Evolutionary conservation across 176 grass and related monocot species (phyloP).

Genomic region (Aegilops speltoides): DNA sequence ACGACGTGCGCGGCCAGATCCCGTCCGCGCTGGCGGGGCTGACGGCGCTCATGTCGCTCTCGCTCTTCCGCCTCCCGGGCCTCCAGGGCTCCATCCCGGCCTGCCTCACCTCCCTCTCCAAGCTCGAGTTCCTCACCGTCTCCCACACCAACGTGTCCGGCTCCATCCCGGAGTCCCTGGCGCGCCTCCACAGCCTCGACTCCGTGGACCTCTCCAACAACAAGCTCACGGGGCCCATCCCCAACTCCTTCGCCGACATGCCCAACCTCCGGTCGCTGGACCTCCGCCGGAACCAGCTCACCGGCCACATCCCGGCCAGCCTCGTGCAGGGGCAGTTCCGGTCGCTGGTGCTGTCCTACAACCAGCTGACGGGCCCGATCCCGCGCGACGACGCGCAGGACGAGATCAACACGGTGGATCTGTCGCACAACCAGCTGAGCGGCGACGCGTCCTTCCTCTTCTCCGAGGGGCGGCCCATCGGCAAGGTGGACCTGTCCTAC

Average conservation of each 20-base stretch:
- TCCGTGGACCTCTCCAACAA: conserved; percentile 60
- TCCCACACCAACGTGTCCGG: conserved; percentile 62
- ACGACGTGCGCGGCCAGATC: conserved; percentile 46
- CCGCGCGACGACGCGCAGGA: conserved; percentile 51
- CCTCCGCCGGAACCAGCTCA: conserved; percentile 48
- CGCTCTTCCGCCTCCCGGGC: conserved; percentile 43
- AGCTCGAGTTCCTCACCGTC: conserved; percentile 59
- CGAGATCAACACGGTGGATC: conserved; percentile 59
- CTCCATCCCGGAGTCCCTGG: conserved; percentile 50
- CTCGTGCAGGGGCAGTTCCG: conserved; percentile 50
- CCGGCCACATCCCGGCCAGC: conserved; percentile 48
- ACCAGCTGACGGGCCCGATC: conserved; percentile 61
- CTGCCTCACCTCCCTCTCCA: conserved; percentile 54
- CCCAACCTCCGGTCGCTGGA: conserved; percentile 49
- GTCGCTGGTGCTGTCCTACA: conserved; percentile 53
- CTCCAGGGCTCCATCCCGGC: conserved; percentile 59
- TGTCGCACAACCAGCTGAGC: conserved; percentile 67
- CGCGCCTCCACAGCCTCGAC: conserved; percentile 38
- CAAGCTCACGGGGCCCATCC: conserved; percentile 48
- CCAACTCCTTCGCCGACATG: conserved; percentile 43
- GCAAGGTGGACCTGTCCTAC: conserved; percentile 72
- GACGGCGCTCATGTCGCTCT: conserved; percentile 48
- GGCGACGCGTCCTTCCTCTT: conserved; percentile 67
- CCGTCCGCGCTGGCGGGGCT: conserved; percentile 52
- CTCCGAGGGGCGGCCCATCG: conserved; percentile 35